Evolutionary conservation across 208 protist genomes (phyloP), one percentile per base, ranked within the genome.

Genomic region (Tritrichomonas musculus): DNA sequence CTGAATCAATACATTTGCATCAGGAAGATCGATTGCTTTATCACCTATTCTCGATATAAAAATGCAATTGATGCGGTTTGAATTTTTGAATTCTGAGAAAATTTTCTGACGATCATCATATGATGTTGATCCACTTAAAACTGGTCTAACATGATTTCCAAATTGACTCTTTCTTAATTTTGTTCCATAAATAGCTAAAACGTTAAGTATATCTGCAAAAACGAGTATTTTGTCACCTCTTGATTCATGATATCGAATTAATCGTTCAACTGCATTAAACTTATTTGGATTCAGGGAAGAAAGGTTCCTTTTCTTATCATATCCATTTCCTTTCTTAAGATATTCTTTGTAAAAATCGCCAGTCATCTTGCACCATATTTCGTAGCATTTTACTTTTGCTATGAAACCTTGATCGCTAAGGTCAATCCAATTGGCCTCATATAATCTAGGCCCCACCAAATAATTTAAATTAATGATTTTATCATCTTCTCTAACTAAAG

Each of bases 391-490:
- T 9, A 99, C 98, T 72, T 96, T 97, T 4, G 99, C 98, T 44
- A 99, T 96, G 93, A 97, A 98, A 17, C 98, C 98, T 88, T 95
- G 57, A 14, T 93, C 53, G 55, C 97, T 96, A 11, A 99, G 96
- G 80, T 98, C 97, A 69, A 99, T 97, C 98, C 98, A 99, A 82
- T 99, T 99, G 0, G 99, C 97, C 88, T 95, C 95, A 88, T 95
- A 96, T 49, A 95, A 93, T 94, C 99, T 99, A n/a, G 99, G 98
- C 0, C 99, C 99, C 66, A 99, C 98, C 11, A 99, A 96, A 95
- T 98, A 98, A 92, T 98, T 98, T 0, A 99, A 95, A 94, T 99
- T 98, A 25, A 96, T 95, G 92, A 99, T 99, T 92, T 97, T 97
- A 55, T 98, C 97, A 95, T 99, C 99, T 96, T 99, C 99, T 75